Evolutionary conservation across 768 basidiomycete species (phyloP).

Genomic region (Rubroboletus satanas): DNA sequence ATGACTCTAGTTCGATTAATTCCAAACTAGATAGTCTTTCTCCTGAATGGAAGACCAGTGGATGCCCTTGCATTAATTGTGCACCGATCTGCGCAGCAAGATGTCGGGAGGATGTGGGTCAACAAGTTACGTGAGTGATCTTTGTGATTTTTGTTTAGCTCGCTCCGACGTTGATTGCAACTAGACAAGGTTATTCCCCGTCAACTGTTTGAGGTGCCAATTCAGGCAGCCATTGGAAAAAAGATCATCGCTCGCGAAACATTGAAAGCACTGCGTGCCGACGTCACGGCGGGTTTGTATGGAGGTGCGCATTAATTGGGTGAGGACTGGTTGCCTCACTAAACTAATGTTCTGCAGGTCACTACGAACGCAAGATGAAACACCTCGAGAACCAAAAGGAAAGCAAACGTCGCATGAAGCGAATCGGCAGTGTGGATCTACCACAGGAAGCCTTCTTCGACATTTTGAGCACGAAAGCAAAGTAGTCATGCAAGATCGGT

Average conservation of each 20-base stretch:
- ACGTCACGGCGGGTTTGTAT: slow-evolving; percentile 92
- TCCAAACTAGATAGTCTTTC: slow-evolving; percentile 71
- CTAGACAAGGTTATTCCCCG: slow-evolving; percentile 88
- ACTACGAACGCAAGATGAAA: slow-evolving; percentile 91
- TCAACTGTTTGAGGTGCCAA: slow-evolving; percentile 91
- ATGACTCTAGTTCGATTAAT: background rate
- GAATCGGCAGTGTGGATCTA: slow-evolving; percentile 81
- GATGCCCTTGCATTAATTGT: slow-evolving; percentile 93
- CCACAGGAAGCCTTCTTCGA: slow-evolving; percentile 97
- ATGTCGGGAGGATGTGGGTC: slow-evolving; percentile 79
- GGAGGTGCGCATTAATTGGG: slow-evolving; percentile 51
- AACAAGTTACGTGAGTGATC: slow-evolving; percentile 80
- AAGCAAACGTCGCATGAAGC: slow-evolving; percentile 86
- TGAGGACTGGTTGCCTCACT: background rate
- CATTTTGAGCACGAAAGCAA: slow-evolving; percentile 64
- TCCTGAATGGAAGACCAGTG: slow-evolving; percentile 84
- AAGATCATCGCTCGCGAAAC: slow-evolving; percentile 89
- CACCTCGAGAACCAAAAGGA: slow-evolving; percentile 89
- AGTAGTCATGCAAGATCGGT: slow-evolving; percentile 6
- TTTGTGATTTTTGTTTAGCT: background rate
- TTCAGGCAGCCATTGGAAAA: slow-evolving; percentile 87
- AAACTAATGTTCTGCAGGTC: slow-evolving; percentile 42
- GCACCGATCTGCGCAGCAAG: slow-evolving; percentile 73
- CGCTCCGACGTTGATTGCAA: background rate
- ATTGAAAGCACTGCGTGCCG: slow-evolving; percentile 77